Evolutionary conservation across 495 filamentous ascomycete species (phyloP).

Genomic region (Hypoxylon perforatum): DNA sequence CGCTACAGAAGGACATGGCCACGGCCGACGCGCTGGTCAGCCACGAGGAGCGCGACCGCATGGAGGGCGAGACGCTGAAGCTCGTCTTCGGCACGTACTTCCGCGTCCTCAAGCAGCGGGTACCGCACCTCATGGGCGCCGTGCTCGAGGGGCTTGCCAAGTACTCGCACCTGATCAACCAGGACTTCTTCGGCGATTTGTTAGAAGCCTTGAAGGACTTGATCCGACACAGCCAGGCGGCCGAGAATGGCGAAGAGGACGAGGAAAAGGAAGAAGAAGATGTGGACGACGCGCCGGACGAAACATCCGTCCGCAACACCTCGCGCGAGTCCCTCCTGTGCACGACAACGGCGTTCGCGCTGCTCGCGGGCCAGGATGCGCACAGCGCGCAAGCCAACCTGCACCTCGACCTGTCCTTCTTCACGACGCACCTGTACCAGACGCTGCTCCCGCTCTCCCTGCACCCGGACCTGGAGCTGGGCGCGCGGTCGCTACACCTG

Average conservation of each 20-base stretch:
- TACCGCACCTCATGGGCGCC: slow-evolving; percentile 86
- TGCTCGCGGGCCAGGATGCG: slow-evolving; percentile 90
- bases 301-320: slow-evolving; percentile 67
- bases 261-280: slow-evolving; percentile 53
- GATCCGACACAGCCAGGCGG: slow-evolving; percentile 72
- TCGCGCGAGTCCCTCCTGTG: slow-evolving; percentile 91
- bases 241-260: slow-evolving; percentile 54
- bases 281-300: slow-evolving; percentile 54
- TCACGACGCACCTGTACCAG: slow-evolving; percentile 91
- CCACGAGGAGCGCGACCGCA: slow-evolving; percentile 90
- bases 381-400: slow-evolving; percentile 70
- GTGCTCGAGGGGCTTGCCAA: slow-evolving; percentile 89
- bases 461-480: slow-evolving; percentile 86
- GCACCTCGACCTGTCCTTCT: slow-evolving; percentile 91
- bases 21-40: slow-evolving; percentile 90
- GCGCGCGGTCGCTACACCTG: slow-evolving; percentile 81
- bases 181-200: slow-evolving; percentile 96
- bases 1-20: slow-evolving; percentile 90
- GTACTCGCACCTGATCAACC: slow-evolving; percentile 96
- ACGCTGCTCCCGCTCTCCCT: slow-evolving; percentile 79
- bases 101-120: slow-evolving; percentile 85
- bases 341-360: slow-evolving; percentile 89
- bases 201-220: slow-evolving; percentile 94
- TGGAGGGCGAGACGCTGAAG: slow-evolving; percentile 94
- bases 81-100: slow-evolving; percentile 96